A percentile compares a stretch with the other conserved stretches of the same genome.
Conservation (phyloP, 768 basidiomycete genomes). For the Suillus lakei region DNA sequence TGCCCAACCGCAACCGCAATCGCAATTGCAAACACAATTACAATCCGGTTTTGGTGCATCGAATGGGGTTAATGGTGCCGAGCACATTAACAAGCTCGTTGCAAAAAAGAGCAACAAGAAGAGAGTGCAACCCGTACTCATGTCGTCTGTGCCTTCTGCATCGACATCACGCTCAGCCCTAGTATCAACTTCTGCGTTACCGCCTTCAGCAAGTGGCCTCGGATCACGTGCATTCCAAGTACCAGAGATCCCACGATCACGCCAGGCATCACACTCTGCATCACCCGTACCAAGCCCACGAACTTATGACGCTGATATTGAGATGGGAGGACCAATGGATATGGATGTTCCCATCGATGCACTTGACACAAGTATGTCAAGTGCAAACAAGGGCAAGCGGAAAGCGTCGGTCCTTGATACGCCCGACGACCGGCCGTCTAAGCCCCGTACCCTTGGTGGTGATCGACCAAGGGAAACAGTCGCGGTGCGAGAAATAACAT, state of each 20-base stretch:
- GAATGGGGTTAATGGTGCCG: constrained; percentile 47
- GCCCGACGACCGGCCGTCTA: constrained; percentile 38
- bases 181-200: constrained; percentile 7
- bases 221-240: constrained; percentile 7
- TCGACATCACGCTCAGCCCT: constrained; percentile 18
- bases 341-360: constrained; percentile 60
- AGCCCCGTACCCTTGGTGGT: constrained; percentile 69
- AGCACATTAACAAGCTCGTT: constrained; percentile 73
- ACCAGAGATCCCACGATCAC: constrained; percentile 27
- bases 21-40: constrained; percentile 27
- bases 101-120: constrained; percentile 78
- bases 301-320: constrained; percentile 47
- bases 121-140: constrained; percentile 55
- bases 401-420: constrained; percentile 52
- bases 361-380: constrained; percentile 41
- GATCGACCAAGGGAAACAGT: constrained; percentile 57
- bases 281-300: constrained; percentile 58
- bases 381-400: constrained; percentile 50
- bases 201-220: not conserved
- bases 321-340: constrained; percentile 53
- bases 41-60: constrained; percentile 46
- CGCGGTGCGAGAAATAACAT: constrained; percentile 58
- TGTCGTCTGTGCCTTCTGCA: constrained; percentile 44
- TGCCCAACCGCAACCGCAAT: constrained; percentile 36
- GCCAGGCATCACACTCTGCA: constrained; percentile 31